Base-by-base conservation (phyloP, 2,329 filamentous ascomycete species). In the Trichothecium sympodiale region DNA sequence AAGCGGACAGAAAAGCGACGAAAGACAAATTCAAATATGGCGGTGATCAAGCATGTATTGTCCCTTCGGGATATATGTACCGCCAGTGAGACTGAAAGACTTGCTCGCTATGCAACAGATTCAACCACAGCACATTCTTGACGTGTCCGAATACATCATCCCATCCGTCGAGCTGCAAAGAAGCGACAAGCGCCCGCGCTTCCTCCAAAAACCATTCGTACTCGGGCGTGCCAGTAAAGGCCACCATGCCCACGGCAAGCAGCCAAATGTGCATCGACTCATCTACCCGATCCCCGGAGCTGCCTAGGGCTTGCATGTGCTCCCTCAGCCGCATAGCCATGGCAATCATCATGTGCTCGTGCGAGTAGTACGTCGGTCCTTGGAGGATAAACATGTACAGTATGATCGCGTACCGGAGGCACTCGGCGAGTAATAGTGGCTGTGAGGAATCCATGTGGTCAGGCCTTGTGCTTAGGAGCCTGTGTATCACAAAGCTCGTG, bases 331-430 rank as follows among this genome's bases (percentile, higher is more conserved):
- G 52, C 3, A 38, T 18, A 10, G 62, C 41, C 2, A 66, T 50
- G 0, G 42, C 49, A 31, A 56, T 53, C 4, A 57, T 39, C 9
- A 71, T 52, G 8, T 52, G 55, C 0, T 52, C 56, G 40, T 74
- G 70, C 2, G 69, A 65, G 41, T 69, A 75, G 43, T 74, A 75
- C 8, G 69, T 71, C 18, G 69, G 62, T 0, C 70, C 71, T 9
- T 74, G 71, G 1, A 68, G 53, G 29, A 60, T 58, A 14, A 75
- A 59, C 62, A 74, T 67, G 51, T 70, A 73, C 0, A 73, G 56
- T 0, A 63, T 48, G 2, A 62, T 52, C 4, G 59, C 59, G 36
- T 61, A 64, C 8, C 68, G 66, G n/a, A 74, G 36, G 36, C 54
- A 64, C 43, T 70, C 62, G 0, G 61, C 56, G 2, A 55, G 46